phyloP scores from a whole-genome alignment of 306 rosid species.

The Dalbergia cultrata region DNA sequence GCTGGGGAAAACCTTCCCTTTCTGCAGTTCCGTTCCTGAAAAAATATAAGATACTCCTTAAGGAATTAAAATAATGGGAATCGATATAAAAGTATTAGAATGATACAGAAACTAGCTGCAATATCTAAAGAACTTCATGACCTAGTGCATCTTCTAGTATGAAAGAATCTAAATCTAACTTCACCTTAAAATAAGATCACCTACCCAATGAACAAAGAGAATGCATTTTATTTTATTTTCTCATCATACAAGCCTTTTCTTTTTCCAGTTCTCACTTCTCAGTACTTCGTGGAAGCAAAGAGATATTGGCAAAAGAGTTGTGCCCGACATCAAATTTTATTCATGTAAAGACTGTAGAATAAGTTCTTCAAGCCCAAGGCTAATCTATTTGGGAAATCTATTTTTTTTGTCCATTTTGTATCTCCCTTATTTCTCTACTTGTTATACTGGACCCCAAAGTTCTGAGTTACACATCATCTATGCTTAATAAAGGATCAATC shows the following conservation, averaged over 20 bases:
- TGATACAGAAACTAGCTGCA: slow-evolving; percentile 31
- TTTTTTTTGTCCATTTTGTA: background rate
- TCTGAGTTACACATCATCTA: background rate
- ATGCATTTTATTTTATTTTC: background rate
- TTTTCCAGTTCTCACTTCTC: slow-evolving; percentile 14
- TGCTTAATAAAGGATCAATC: slow-evolving; percentile 11
- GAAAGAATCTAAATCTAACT: slow-evolving; percentile 35
- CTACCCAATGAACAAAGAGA: background rate
- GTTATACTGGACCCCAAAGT: slow-evolving; percentile 10
- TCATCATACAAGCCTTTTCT: slow-evolving; percentile 2
- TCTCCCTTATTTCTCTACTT: slow-evolving; percentile 1
- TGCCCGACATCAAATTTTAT: slow-evolving; percentile 12
- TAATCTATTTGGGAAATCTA: slow-evolving; percentile 3
- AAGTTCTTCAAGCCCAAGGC: slow-evolving; percentile 33
- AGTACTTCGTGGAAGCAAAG: slow-evolving; percentile 37
- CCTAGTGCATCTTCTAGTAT: slow-evolving; percentile 4
- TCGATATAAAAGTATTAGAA: background rate
- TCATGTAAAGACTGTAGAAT: slow-evolving; percentile 19
- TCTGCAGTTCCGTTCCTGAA: slow-evolving; percentile 88
- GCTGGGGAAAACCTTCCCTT: slow-evolving; percentile 87
- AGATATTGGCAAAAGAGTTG: background rate
- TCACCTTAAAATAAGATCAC: slow-evolving; percentile 5
- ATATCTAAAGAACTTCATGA: slow-evolving; percentile 23
- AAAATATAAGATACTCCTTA: slow-evolving; percentile 5
- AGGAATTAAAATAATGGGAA: slow-evolving; percentile 22